phyloP scores from a whole-genome alignment of 2,329 filamentous ascomycete species.

The Chrysoporthe puriensis region DNA sequence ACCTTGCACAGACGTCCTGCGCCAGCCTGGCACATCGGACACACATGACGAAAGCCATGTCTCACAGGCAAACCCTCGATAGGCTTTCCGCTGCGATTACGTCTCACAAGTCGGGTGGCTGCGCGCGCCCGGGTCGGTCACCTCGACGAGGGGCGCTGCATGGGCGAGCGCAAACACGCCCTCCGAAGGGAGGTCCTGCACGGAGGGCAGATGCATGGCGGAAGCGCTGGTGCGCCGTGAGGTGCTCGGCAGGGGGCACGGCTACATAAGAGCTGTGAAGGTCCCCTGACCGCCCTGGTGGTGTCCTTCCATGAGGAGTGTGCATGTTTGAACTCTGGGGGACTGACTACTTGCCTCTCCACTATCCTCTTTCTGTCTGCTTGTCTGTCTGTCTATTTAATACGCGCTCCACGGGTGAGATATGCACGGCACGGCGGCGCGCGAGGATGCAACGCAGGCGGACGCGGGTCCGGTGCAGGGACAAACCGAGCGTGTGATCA shows the following conservation, averaged over 20 bases:
- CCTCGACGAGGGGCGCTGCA: conserved; percentile 8
- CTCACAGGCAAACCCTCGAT: background rate
- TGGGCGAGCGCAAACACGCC: conserved; percentile 12
- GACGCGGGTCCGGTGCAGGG: background rate
- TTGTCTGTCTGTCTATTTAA: background rate
- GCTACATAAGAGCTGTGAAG: background rate
- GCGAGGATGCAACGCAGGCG: background rate
- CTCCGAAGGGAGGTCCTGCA: background rate
- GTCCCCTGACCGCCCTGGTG: background rate
- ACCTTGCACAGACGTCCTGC: background rate
- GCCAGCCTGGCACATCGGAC: background rate
- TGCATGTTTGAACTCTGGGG: too few relatives aligned
- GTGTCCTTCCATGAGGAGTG: background rate
- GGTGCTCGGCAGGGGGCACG: too few relatives aligned
- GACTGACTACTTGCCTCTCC: too few relatives aligned
- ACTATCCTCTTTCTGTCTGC: too few relatives aligned
- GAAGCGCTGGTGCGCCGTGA: background rate
- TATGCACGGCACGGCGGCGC: background rate
- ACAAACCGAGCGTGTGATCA: background rate
- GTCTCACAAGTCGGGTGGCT: conserved; percentile 9
- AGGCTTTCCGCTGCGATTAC: background rate
- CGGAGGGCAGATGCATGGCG: background rate
- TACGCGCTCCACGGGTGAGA: background rate
- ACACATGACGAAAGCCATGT: background rate
- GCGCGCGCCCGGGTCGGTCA: background rate